Conservation (phyloP, 495 filamentous ascomycete genomes). For the Neohortaea acidophila region DNA sequence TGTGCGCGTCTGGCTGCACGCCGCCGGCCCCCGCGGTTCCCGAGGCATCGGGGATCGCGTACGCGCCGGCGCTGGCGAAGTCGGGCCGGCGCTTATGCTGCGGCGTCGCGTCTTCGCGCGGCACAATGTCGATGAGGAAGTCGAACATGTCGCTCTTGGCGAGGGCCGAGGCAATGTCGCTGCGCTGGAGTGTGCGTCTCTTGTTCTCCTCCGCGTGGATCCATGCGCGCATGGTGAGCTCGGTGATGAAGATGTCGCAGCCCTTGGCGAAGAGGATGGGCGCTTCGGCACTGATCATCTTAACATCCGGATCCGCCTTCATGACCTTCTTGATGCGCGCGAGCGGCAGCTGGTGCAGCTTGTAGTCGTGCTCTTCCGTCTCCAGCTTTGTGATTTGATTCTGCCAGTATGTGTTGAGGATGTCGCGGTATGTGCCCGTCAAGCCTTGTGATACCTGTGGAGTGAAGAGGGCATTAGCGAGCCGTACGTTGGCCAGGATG, state of each 20-base stretch:
- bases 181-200: constrained; percentile 82
- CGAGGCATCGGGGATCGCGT: constrained; percentile 16
- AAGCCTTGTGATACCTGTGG: constrained; percentile 88
- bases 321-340: constrained; percentile 99
- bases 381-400: constrained; percentile 91
- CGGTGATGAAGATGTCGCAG: constrained; percentile 98
- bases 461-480: constrained; percentile 7
- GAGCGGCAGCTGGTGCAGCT: constrained; percentile 85
- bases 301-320: constrained; percentile 98
- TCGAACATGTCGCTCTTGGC: constrained; percentile 99
- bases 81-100: constrained; percentile 60
- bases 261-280: constrained; percentile 97
- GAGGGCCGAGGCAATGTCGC: constrained; percentile 87
- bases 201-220: constrained; percentile 99
- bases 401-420: constrained; percentile 97
- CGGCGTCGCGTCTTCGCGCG: constrained; percentile 78
- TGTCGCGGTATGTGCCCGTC: constrained; percentile 83
- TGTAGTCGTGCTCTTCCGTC: constrained; percentile 91
- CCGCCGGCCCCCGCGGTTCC: constrained; percentile 10
- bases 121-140: constrained; percentile 97
- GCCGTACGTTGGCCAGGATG: neutral
- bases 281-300: constrained; percentile 98
- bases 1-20: constrained; percentile 49
- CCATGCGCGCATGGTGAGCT: constrained; percentile 99
- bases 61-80: constrained; percentile 34